Evolutionary conservation across 345 rosid species (phyloP).

Genomic region (Orychophragmus violaceus): DNA sequence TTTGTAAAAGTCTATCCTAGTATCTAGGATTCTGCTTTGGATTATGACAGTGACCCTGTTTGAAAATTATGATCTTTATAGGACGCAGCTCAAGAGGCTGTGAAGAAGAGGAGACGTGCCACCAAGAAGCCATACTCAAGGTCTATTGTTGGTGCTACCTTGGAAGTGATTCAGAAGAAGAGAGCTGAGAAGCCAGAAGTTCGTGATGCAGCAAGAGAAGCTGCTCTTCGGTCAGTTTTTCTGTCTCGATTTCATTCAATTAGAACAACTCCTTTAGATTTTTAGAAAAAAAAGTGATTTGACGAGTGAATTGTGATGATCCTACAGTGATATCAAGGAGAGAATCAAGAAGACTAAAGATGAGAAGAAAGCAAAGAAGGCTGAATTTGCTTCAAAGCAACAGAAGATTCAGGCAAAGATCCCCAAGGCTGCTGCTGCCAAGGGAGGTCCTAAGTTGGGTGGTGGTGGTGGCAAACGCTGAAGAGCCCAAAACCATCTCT

Average conservation of each 20-base stretch:
- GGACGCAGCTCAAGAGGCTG: constrained; percentile 73
- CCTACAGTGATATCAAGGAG: constrained; percentile 36
- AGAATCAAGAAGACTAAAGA: constrained; percentile 37
- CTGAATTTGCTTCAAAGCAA: constrained; percentile 28
- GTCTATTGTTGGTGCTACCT: constrained; percentile 73
- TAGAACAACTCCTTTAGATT: not conserved
- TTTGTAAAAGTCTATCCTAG: not conserved
- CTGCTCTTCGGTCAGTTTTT: constrained; percentile 53
- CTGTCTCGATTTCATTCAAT: not conserved
- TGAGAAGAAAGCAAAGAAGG: constrained; percentile 38
- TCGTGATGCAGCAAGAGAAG: constrained; percentile 74
- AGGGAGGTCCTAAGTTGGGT: constrained; percentile 33
- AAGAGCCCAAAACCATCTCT: constrained; percentile 2
- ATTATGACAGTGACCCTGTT: not conserved
- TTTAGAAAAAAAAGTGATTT: not conserved
- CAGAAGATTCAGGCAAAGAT: constrained; percentile 26
- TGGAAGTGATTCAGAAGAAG: constrained; percentile 71
- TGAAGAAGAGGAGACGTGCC: constrained; percentile 55
- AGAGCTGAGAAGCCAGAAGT: constrained; percentile 83
- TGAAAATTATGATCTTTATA: not conserved
- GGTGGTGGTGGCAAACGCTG: constrained; percentile 42
- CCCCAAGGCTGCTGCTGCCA: constrained; percentile 33
- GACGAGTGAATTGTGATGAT: not conserved
- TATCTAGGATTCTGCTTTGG: not conserved
- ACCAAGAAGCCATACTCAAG: constrained; percentile 78